phyloP scores from a whole-genome alignment of 768 basidiomycete genomes.

The Panellus pusillus region DNA sequence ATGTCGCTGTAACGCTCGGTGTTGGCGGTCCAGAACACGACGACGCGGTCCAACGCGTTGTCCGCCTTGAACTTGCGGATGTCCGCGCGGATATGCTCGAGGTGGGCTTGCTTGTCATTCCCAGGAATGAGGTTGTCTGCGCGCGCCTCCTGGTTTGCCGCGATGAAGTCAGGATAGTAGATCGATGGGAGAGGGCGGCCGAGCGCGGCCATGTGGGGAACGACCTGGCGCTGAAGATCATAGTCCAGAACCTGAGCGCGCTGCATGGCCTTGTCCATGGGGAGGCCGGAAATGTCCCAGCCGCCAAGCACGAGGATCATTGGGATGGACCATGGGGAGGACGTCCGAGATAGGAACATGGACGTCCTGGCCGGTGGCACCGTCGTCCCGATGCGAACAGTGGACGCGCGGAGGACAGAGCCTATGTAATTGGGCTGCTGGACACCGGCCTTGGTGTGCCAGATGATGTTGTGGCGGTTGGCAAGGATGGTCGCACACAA shows the following conservation, averaged over 20 bases:
- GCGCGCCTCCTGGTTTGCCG: conserved; percentile 94
- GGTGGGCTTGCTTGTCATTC: conserved; percentile 82
- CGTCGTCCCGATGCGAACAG: conserved; percentile 89
- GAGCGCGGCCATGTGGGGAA: conserved; percentile 77
- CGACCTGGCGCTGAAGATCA: conserved; percentile 95
- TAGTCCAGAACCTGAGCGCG: conserved; percentile 94
- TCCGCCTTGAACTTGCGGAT: conserved; percentile 90
- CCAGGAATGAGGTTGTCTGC: conserved; percentile 93
- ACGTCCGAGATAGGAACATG: conserved; percentile 91
- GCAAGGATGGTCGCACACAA: conserved; percentile 93
- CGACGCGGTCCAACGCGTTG: conserved; percentile 79
- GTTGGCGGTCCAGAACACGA: conserved; percentile 99
- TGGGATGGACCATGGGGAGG: conserved; percentile 96
- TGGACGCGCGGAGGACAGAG: conserved; percentile 93
- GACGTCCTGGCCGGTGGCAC: conserved; percentile 80
- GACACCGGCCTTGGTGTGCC: conserved; percentile 90
- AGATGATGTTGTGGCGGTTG: conserved; percentile 90
- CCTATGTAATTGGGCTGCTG: conserved; percentile 98
- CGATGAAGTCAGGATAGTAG: conserved; percentile 97
- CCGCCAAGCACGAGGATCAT: conserved; percentile 96
- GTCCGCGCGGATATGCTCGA: conserved; percentile 89
- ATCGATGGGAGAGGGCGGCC: conserved; percentile 89
- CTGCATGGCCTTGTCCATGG: conserved; percentile 90
- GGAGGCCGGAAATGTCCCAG: conserved; percentile 91
- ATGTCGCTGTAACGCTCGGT: conserved; percentile 97